phyloP scores from a whole-genome alignment of 306 rosid genomes.

The Casuarina equisetifolia region DNA sequence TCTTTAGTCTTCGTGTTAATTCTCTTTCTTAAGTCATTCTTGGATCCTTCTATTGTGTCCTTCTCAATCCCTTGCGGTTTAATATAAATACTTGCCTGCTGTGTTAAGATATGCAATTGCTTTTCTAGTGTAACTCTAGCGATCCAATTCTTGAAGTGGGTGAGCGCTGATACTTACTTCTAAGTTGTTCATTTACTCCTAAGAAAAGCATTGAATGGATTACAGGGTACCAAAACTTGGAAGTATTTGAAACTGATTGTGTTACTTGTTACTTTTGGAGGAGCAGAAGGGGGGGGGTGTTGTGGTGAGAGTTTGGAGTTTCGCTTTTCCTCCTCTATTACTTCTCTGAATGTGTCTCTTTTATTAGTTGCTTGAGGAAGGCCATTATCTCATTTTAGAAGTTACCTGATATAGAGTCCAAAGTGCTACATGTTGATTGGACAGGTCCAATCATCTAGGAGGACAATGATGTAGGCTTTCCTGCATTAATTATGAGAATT shows the following conservation, averaged over 20 bases:
- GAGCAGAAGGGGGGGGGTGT: not conserved
- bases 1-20: conserved; percentile 20
- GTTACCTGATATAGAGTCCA: too few relatives aligned
- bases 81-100: not conserved
- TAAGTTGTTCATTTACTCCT: not conserved
- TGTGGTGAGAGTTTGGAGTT: not conserved
- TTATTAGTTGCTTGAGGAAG: not conserved
- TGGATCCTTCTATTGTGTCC: conserved; percentile 13
- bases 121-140: not conserved
- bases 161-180: not conserved
- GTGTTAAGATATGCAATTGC: conserved; percentile 8
- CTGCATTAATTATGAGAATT: not conserved
- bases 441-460: not conserved
- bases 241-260: not conserved
- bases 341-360: not conserved
- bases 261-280: not conserved
- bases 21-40: conserved; percentile 5
- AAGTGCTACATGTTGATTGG: not conserved
- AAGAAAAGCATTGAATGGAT: not conserved
- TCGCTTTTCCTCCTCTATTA: not conserved
- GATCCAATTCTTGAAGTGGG: not conserved
- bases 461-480: not conserved
- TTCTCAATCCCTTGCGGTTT: conserved; percentile 14
- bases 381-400: too few relatives aligned
- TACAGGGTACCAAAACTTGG: not conserved